These are phyloP conservation scores for Triglochin maritima DNA, from an alignment of 106 monocot genomes.

Conservation along the genomic window DNA sequence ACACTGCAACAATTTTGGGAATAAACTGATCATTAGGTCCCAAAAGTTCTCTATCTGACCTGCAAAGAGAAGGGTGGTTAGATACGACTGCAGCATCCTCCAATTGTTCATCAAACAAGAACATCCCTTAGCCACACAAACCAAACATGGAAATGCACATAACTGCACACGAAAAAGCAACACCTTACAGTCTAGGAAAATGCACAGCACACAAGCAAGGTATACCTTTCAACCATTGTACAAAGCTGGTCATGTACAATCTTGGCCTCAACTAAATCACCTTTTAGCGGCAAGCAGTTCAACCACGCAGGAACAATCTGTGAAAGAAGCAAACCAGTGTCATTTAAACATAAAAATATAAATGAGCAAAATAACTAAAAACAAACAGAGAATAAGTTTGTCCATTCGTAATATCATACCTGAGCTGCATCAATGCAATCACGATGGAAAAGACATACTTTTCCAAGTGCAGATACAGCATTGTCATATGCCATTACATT, in stretches of 20 bases:
- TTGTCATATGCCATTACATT: slow-evolving; percentile 97
- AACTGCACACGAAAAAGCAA: too few relatives aligned
- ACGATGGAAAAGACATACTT: slow-evolving; percentile 77
- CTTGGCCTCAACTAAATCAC: slow-evolving; percentile 91
- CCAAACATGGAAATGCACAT: too few relatives aligned
- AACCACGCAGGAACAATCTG: slow-evolving; percentile 93
- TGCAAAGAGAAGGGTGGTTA: slow-evolving; percentile 4
- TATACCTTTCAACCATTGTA: slow-evolving; percentile 85
- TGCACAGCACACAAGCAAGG: too few relatives aligned
- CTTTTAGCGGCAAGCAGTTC: slow-evolving; percentile 75
- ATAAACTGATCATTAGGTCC: slow-evolving; percentile 84
- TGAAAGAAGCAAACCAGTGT: background rate
- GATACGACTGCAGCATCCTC: too few relatives aligned
- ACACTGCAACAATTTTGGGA: slow-evolving; percentile 70
- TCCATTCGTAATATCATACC: slow-evolving; percentile 17
- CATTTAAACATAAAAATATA: too few relatives aligned
- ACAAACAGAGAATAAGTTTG: too few relatives aligned
- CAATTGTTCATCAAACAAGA: too few relatives aligned
- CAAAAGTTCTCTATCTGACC: slow-evolving; percentile 69
- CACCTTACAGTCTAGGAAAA: too few relatives aligned
- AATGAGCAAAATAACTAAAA: too few relatives aligned
- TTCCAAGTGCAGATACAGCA: slow-evolving; percentile 91
- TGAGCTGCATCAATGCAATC: slow-evolving; percentile 74
- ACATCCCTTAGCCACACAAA: too few relatives aligned
- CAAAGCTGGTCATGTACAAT: slow-evolving; percentile 90